Evolutionary conservation across 768 basidiomycete species (phyloP), one percentile per base, ranked within the genome.

Genomic region (Mycena kentingensis): DNA sequence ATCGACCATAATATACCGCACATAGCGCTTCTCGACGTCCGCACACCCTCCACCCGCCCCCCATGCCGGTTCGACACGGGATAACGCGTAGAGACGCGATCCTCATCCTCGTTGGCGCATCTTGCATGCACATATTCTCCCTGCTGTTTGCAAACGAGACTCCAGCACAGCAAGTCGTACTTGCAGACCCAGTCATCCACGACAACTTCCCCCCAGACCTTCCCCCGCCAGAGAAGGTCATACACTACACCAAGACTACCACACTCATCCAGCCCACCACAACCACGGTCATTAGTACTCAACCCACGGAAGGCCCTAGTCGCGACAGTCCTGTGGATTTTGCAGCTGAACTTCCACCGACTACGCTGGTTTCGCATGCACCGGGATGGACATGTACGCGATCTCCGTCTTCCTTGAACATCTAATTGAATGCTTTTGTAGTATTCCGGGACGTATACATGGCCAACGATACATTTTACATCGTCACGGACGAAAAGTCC

Each of bases 391-490:
- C 58, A 12, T 19, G 57, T 59, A 34, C 43, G 57, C 11, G 5
- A 36, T 37, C 18, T 7, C 10, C 12, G 16, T 22, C 42, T 18
- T 21, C 11, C 13, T 44, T 10, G 16, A 21, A 11, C 25, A 10
- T 49, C 43, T 7, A 22, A 37, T 29, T 12, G 28, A 2, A 10
- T 52, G 22, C 18, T 18, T 2, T 16, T 22, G 13, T 19, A 58
- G 53, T 85, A 38, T 85, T 85, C 65, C 73, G 74, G 21, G 78
- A 85, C 59, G 62, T 88, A 10, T 88, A 87, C 71, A 81, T 93
- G 83, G 81, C 84, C 41, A 88, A 92, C 57, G 89, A 88, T 7
- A 92, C 90, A 0, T 77, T 93, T 39, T 84, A 79, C 68, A 78
- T 93, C 63, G 74, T 93, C 49, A 77, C 84, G 19, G 22, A 68